phyloP scores from a whole-genome alignment of 257 asterid species.

The Orobanche coerulescens region DNA sequence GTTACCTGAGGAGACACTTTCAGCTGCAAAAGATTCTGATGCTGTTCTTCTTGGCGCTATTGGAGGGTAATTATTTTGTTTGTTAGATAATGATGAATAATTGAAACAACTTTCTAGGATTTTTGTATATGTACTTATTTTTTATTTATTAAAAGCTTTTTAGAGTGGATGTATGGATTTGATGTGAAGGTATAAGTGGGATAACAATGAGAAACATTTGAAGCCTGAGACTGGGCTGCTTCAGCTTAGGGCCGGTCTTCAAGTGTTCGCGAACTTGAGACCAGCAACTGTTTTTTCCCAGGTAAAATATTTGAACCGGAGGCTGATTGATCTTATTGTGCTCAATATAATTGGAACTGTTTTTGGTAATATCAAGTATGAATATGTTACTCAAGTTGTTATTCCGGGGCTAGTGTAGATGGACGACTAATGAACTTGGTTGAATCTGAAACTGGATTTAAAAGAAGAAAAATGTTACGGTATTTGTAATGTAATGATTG shows the following conservation, averaged over 20 bases:
- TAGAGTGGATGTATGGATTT: background rate
- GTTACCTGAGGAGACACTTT: constrained; percentile 86
- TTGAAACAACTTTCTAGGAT: background rate
- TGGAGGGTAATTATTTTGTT: constrained; percentile 61
- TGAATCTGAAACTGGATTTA: constrained; percentile 1
- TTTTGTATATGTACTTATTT: background rate
- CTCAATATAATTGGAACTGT: background rate
- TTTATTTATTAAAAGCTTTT: background rate
- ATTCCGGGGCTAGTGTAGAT: background rate
- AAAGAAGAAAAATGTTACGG: background rate
- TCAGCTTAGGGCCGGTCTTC: constrained; percentile 86
- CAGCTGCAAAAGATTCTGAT: constrained; percentile 68
- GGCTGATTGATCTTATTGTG: constrained; percentile 10
- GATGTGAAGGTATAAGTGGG: constrained; percentile 84
- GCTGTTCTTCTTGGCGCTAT: constrained; percentile 98
- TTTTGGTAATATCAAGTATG: constrained; percentile 2
- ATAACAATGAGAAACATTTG: constrained; percentile 85
- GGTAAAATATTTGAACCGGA: constrained; percentile 33
- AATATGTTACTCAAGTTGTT: background rate
- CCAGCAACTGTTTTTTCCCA: constrained; percentile 94
- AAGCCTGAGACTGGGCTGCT: constrained; percentile 98
- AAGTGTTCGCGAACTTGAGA: constrained; percentile 95
- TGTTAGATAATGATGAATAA: background rate
- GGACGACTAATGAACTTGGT: background rate
- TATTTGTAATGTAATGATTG: background rate